These are phyloP conservation scores for Malus hybrid DNA, from an alignment of 331 rosid species.

Conservation along the genomic window DNA sequence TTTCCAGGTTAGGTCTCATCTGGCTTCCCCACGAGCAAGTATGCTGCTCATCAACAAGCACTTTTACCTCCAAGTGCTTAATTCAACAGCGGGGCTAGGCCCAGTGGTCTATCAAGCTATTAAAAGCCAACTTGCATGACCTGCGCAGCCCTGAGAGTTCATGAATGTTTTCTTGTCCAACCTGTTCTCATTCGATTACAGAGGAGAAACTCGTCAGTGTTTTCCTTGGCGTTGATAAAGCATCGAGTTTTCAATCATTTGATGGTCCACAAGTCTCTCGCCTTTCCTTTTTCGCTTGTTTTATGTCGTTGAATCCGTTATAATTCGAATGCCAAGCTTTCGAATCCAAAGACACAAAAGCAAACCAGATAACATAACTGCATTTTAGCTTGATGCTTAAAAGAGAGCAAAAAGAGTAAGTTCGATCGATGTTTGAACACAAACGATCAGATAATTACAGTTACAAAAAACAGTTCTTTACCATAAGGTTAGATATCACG, in stretches of 20 bases:
- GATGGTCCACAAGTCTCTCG: conserved; percentile 4
- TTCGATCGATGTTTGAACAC: not conserved
- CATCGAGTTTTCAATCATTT: not conserved
- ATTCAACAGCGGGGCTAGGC: not conserved
- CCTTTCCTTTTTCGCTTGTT: no score
- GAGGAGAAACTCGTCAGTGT: not conserved
- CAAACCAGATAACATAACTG: not conserved
- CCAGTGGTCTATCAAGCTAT: conserved; percentile 2
- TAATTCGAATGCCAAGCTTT: no score
- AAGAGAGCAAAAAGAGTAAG: not conserved
- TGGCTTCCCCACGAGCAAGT: conserved; percentile 17
- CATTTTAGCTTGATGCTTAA: not conserved
- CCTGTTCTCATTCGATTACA: not conserved
- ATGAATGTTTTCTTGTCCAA: conserved; percentile 14
- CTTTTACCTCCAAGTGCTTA: not conserved
- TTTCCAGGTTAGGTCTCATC: conserved; percentile 9
- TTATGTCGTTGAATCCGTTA: not conserved
- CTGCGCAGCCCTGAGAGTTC: not conserved
- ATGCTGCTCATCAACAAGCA: conserved; percentile 13
- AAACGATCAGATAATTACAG: not conserved
- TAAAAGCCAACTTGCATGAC: conserved; percentile 22
- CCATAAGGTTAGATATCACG: not conserved
- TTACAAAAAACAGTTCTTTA: not conserved
- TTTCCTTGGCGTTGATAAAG: conserved; percentile 4
- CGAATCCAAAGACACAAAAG: not conserved